Evolutionary conservation across 2,329 filamentous ascomycete genomes (phyloP).

Genomic region (Fusarium sp.): DNA sequence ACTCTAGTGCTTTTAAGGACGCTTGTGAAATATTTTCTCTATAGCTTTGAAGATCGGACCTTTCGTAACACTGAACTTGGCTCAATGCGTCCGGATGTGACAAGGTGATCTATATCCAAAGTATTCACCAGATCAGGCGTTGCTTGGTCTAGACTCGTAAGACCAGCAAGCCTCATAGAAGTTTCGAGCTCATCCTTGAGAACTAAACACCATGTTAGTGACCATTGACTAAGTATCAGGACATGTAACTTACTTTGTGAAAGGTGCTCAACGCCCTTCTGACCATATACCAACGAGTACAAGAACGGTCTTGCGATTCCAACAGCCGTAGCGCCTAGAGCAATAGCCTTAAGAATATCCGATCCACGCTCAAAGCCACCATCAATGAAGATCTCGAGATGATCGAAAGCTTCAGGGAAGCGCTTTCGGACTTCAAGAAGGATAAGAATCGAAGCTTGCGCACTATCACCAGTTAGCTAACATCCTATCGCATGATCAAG

Average conservation of each 20-base stretch:
- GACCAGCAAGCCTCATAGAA: constrained; percentile 48
- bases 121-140: constrained; percentile 49
- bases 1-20: too few relatives aligned
- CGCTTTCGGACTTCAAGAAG: constrained; percentile 63
- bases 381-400: constrained; percentile 65
- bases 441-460: constrained; percentile 61
- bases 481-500: too few relatives aligned
- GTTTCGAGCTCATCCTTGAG: constrained; percentile 50
- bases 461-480: constrained; percentile 13
- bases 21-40: not conserved
- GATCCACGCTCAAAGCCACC: constrained; percentile 65
- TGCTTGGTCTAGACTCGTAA: constrained; percentile 48
- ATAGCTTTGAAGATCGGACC: constrained; percentile 35
- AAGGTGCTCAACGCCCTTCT: constrained; percentile 65
- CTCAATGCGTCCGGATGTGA: constrained; percentile 36
- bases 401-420: constrained; percentile 62
- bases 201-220: constrained; percentile 22
- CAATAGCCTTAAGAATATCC: constrained; percentile 66
- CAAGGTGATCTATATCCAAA: constrained; percentile 49
- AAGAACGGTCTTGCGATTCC: constrained; percentile 65
- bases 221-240: too few relatives aligned
- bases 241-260: constrained; percentile 62
- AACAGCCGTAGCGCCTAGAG: constrained; percentile 65
- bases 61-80: constrained; percentile 4
- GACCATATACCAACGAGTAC: constrained; percentile 65